A percentile compares a stretch with the other conserved stretches of the same genome.
Conservation (phyloP, 2,329 filamentous ascomycete species). For the Talaromyces marneffei region DNA sequence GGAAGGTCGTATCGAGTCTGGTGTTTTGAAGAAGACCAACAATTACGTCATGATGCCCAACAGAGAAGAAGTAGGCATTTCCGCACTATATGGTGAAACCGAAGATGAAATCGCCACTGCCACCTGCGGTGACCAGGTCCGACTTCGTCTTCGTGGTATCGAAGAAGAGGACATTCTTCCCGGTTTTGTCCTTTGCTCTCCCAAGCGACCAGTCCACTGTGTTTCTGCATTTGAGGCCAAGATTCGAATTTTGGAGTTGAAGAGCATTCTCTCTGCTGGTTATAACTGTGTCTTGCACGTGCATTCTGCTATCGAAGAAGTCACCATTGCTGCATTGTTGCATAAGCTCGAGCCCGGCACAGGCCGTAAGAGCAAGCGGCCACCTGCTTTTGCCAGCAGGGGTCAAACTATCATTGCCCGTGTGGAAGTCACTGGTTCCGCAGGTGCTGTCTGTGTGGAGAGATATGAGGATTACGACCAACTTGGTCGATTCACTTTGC, state of each 20-base stretch:
- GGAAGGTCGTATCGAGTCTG: conserved; percentile 94
- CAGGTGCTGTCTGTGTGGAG: conserved; percentile 85
- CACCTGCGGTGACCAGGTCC: conserved; percentile 91
- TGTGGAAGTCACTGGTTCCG: conserved; percentile 77
- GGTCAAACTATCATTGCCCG: conserved; percentile 84
- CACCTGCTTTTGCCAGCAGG: conserved; percentile 80
- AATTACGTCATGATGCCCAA: conserved; percentile 93
- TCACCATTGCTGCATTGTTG: conserved; percentile 79
- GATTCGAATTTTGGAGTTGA: conserved; percentile 89
- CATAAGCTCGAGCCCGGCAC: conserved; percentile 97
- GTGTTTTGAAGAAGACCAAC: conserved; percentile 85
- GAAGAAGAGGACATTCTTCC: conserved; percentile 97
- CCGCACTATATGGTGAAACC: conserved; percentile 88
- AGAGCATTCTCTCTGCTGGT: conserved; percentile 85
- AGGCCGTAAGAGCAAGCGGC: conserved; percentile 82
- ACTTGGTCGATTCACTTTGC: conserved; percentile 80
- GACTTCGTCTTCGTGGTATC: conserved; percentile 82
- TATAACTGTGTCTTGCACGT: conserved; percentile 98
- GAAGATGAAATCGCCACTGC: conserved; percentile 82
- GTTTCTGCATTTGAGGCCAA: conserved; percentile 90
- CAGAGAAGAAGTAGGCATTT: conserved; percentile 69
- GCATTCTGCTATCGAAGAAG: conserved; percentile 94
- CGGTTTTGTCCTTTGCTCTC: conserved; percentile 92
- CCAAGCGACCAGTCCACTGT: conserved; percentile 87
- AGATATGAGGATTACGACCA: conserved; percentile 94